These are phyloP conservation scores for Stemphylium beticola DNA, from an alignment of 2,329 filamentous ascomycete genomes.

Conservation along the genomic window DNA sequence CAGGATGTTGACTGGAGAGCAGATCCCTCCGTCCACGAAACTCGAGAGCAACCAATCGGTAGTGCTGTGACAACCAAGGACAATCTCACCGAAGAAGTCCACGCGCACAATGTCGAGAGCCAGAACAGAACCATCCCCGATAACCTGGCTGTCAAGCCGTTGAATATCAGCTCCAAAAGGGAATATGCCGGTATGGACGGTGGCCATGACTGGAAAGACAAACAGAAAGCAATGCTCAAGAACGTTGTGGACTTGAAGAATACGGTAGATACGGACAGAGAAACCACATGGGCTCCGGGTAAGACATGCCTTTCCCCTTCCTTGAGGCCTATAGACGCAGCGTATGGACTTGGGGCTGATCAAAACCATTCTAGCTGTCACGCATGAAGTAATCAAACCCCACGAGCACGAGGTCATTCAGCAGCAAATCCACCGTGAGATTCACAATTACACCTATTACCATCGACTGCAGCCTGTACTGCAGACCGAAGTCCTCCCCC, in stretches of 20 bases:
- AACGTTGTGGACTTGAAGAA: conserved; percentile 47
- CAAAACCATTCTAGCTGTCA: conserved; percentile 52
- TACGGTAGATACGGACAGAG: conserved; percentile 49
- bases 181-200: background rate
- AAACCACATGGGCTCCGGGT: conserved; percentile 50
- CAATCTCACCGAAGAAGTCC: background rate
- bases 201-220: conserved; percentile 7
- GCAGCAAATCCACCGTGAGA: conserved; percentile 59
- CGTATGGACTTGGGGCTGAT: background rate
- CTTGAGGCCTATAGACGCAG: background rate
- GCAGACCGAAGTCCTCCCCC: conserved; percentile 60
- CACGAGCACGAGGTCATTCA: conserved; percentile 55
- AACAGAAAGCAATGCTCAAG: conserved; percentile 22
- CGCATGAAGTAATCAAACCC: conserved; percentile 56
- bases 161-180: background rate
- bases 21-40: conserved; percentile 5
- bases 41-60: background rate
- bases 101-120: background rate
- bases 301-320: conserved; percentile 11
- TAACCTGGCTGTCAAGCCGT: conserved; percentile 3
- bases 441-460: conserved; percentile 61
- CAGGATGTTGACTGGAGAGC: background rate
- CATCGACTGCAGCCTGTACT: conserved; percentile 61
- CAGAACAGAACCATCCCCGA: background rate
- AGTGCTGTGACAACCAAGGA: conserved; percentile 7